phyloP scores from a whole-genome alignment of 305 asterid genomes.

The Fraxinus dipetala region DNA sequence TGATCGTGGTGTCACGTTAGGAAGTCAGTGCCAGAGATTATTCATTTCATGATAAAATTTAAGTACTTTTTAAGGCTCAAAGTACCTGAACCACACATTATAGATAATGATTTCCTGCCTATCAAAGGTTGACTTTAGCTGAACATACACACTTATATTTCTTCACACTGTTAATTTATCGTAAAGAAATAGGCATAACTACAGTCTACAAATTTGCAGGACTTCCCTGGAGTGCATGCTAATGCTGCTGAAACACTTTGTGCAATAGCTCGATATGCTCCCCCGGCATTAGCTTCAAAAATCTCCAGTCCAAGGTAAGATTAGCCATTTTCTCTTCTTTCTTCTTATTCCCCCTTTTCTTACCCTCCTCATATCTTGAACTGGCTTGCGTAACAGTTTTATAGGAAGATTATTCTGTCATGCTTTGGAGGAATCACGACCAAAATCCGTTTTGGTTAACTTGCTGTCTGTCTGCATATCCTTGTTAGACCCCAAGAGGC shows the following conservation, averaged over 20 bases:
- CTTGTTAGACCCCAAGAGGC: constrained; percentile 81
- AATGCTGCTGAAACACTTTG: constrained; percentile 77
- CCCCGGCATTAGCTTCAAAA: constrained; percentile 57
- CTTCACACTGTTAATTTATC: not conserved
- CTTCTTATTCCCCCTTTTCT: constrained; percentile 2
- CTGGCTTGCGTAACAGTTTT: constrained; percentile 51
- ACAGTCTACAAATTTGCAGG: constrained; percentile 39
- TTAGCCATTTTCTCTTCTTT: constrained; percentile 3
- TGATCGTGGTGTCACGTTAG: not conserved
- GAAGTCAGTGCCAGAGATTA: not conserved
- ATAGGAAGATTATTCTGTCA: constrained; percentile 69
- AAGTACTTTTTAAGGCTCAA: not conserved
- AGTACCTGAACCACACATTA: not conserved
- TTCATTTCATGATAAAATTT: constrained; percentile 10
- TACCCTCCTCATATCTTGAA: constrained; percentile 20
- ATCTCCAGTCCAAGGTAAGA: constrained; percentile 74
- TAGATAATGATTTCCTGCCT: constrained; percentile 12
- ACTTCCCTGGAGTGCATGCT: constrained; percentile 74
- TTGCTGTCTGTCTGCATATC: constrained; percentile 81
- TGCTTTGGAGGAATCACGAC: constrained; percentile 81
- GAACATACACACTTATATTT: not conserved
- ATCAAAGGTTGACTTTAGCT: not conserved
- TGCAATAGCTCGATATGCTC: constrained; percentile 62
- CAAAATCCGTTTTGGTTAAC: constrained; percentile 86
- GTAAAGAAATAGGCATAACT: not conserved